These are phyloP conservation scores for Gossypium herbaceum DNA, from an alignment of 345 rosid genomes.

Conservation along the genomic window DNA sequence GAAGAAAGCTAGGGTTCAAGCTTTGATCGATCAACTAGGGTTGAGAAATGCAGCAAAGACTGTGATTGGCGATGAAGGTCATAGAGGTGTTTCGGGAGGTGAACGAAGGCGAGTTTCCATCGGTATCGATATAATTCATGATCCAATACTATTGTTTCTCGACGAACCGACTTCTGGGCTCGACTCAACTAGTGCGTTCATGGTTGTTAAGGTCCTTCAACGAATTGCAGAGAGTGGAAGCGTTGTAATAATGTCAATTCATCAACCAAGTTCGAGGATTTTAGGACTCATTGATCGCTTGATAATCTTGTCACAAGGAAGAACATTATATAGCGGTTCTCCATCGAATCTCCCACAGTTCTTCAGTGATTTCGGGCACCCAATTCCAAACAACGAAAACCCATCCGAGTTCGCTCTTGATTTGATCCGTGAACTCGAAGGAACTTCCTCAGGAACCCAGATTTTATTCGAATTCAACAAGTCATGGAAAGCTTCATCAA, in stretches of 20 bases:
- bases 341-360: neutral
- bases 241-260: conserved; percentile 83
- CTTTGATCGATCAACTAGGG: conserved; percentile 82
- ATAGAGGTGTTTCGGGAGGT: conserved; percentile 77
- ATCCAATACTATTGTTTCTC: conserved; percentile 77
- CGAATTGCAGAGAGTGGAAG: conserved; percentile 82
- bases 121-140: conserved; percentile 35
- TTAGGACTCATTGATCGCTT: conserved; percentile 62
- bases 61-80: conserved; percentile 91
- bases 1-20: conserved; percentile 74
- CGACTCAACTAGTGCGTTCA: conserved; percentile 86
- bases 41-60: conserved; percentile 66
- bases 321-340: neutral
- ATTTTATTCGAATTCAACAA: conserved; percentile 67
- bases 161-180: conserved; percentile 96
- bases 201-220: conserved; percentile 88
- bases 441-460: conserved; percentile 57
- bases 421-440: conserved; percentile 78
- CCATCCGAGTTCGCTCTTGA: conserved; percentile 80
- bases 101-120: conserved; percentile 32
- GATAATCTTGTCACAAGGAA: conserved; percentile 31
- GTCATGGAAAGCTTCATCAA: conserved; percentile 49
- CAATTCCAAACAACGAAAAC: conserved; percentile 80
- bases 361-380: conserved; percentile 38
- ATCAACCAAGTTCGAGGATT: conserved; percentile 93